These are phyloP conservation scores for Lipomyces anomalus DNA, from an alignment of 805 yeast species.

Conservation along the genomic window DNA sequence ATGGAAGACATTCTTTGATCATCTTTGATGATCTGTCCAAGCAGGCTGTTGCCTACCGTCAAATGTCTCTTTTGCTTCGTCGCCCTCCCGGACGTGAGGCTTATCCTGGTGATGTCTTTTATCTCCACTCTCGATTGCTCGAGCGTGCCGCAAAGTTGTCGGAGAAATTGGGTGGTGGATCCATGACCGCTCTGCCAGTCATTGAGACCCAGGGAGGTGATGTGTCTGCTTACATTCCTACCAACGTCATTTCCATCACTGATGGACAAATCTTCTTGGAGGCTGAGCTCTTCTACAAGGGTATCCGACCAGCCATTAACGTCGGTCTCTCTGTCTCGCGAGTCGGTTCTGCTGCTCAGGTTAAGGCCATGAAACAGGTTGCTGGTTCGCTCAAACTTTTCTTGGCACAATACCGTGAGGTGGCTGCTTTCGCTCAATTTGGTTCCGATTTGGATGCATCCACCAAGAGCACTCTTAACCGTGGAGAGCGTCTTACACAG, in stretches of 20 bases:
- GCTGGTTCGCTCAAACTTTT: slow-evolving; percentile 99
- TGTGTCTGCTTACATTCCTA: slow-evolving; percentile 96
- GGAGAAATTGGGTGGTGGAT: slow-evolving; percentile 83
- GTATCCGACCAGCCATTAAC: slow-evolving; percentile 99
- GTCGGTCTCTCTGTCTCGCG: slow-evolving; percentile 99
- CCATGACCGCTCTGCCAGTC: slow-evolving; percentile 92
- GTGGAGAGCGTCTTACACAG: slow-evolving; percentile 99
- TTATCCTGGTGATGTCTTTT: slow-evolving; percentile 95
- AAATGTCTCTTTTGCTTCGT: slow-evolving; percentile 93
- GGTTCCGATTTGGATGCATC: slow-evolving; percentile 99
- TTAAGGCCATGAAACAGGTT: slow-evolving; percentile 99
- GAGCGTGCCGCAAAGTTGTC: slow-evolving; percentile 98
- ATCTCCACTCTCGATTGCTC: slow-evolving; percentile 88
- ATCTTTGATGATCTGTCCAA: slow-evolving; percentile 97
- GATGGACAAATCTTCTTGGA: slow-evolving; percentile 98
- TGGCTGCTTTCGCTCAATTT: slow-evolving; percentile 99
- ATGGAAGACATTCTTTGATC: slow-evolving; percentile 95
- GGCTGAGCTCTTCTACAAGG: slow-evolving; percentile 99
- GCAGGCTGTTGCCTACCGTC: slow-evolving; percentile 99
- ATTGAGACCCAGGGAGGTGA: slow-evolving; percentile 99
- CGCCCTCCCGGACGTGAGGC: slow-evolving; percentile 98
- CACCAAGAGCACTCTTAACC: slow-evolving; percentile 95
- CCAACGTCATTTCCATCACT: slow-evolving; percentile 94
- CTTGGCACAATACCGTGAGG: slow-evolving; percentile 99
- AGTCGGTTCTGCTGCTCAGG: slow-evolving; percentile 99